Evolutionary conservation across 2,329 filamentous ascomycete genomes (phyloP), one percentile per base, ranked within the genome.

Genomic region (Diaporthe australafricana): DNA sequence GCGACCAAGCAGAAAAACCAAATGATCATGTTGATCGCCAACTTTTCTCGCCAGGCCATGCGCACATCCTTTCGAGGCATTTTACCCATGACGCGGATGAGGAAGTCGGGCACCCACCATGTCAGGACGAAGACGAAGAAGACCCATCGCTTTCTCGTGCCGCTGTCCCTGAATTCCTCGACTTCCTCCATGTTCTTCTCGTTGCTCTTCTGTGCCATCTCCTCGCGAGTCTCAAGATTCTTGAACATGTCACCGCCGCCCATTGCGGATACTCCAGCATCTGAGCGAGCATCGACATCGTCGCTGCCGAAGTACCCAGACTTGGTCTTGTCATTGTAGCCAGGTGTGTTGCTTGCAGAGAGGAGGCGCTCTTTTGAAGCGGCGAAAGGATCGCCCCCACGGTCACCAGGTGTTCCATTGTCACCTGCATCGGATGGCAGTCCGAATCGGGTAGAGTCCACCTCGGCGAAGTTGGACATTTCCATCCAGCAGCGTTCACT

Each of bases 1-100:
- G 94, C 91, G 62, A 93, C 82, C 20, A 84, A 85, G 83, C 96
- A 98, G 80, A 88, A 90, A 71, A 96, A 85, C 96, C 97, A 99
- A 80, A 99, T 99, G 79, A 98, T 88, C 81, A 99, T 87, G 85
- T 99, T 99, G 87, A 99, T 99, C 68, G 96, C 96, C 72, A 99
- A 81, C 87, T 99, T 99, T 82, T 99, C 96, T 79, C 96, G 89
- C 96, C 96, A 99, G 0, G 96, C 96, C 80, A 93, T 88, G 30
- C 95, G 93, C 11, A 99, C 91, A 81, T 99, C 96, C 80, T 97
- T 97, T 73, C 96, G 93, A 72, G 93, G 89, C 92, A 98, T 98
- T 66, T 93, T 89, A 27, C 96, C 96, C 50, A 97, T 73, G 77
- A 87, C 86, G 68, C 90, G 89, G 79, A 98, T 93, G 53, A 92